A percentile compares a stretch with the other conserved stretches of the same genome.
Evolutionary conservation across 345 rosid species (phyloP).

Genomic region (Zanthoxylum bungeanum): DNA sequence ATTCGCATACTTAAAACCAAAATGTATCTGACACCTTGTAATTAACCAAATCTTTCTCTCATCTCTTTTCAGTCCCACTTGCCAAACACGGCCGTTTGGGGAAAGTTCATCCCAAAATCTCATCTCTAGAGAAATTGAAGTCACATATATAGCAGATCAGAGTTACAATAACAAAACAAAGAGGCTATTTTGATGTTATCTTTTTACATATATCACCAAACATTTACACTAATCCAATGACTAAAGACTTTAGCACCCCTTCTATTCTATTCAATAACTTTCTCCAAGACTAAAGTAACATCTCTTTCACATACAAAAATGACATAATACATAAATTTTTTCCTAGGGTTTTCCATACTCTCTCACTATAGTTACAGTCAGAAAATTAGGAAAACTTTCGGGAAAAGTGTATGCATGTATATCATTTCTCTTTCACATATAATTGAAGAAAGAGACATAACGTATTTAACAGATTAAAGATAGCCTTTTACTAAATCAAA

Average conservation of each 20-base stretch:
- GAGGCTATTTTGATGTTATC: too few species aligned
- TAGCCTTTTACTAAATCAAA: neutral
- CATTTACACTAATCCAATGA: neutral
- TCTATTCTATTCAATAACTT: too few species aligned
- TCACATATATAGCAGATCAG: neutral
- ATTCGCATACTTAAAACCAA: conserved; percentile 38
- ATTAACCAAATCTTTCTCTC: conserved; percentile 33
- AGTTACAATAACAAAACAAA: neutral
- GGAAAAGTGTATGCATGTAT: too few species aligned
- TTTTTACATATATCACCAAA: neutral
- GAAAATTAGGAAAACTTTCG: too few species aligned
- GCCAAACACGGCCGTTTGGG: conserved; percentile 41
- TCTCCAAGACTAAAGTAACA: neutral
- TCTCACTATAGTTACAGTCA: too few species aligned
- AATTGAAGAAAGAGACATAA: neutral
- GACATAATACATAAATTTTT: neutral
- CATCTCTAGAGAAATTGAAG: conserved; percentile 24
- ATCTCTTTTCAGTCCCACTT: conserved; percentile 27
- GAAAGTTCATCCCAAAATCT: conserved; percentile 35
- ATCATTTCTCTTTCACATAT: too few species aligned
- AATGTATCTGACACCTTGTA: conserved; percentile 33
- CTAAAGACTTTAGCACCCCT: too few species aligned
- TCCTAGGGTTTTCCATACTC: too few species aligned
- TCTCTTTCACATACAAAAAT: neutral
- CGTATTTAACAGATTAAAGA: neutral